A percentile compares a stretch with the other conserved stretches of the same genome.
Conservation (phyloP, 1,284 basidiomycete genomes). For the Nidula niveotomentosa region DNA sequence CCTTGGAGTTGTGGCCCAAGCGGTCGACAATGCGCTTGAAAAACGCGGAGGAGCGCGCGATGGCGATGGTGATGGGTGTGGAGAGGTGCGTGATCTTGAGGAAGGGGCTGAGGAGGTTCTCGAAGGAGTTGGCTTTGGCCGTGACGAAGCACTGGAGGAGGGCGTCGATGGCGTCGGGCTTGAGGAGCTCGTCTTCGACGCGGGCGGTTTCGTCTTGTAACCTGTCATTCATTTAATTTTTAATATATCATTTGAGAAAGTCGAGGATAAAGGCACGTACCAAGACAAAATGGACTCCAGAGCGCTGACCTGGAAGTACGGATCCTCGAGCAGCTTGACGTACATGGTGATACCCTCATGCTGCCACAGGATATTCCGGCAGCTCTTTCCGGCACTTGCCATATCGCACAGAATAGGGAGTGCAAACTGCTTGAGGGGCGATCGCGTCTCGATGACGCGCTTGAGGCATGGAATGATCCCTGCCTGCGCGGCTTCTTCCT, state of each 20-base stretch:
- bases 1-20: slow-evolving; percentile 64
- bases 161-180: slow-evolving; percentile 66
- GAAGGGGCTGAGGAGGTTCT: slow-evolving; percentile 91
- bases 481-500: slow-evolving; percentile 96
- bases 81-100: slow-evolving; percentile 90
- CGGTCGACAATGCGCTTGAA: slow-evolving; percentile 87
- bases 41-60: slow-evolving; percentile 79
- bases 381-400: slow-evolving; percentile 90
- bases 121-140: slow-evolving; percentile 91
- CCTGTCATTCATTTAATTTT: slow-evolving; percentile 38
- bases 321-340: slow-evolving; percentile 83
- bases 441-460: slow-evolving; percentile 82
- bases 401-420: slow-evolving; percentile 96
- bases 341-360: slow-evolving; percentile 85
- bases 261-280: slow-evolving; percentile 39
- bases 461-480: slow-evolving; percentile 93
- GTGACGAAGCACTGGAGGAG: slow-evolving; percentile 85
- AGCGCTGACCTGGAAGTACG: slow-evolving; percentile 95
- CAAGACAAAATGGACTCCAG: slow-evolving; percentile 91
- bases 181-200: slow-evolving; percentile 87
- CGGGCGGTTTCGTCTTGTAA: slow-evolving; percentile 93
- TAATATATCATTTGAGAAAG: too few species aligned
- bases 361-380: slow-evolving; percentile 86
- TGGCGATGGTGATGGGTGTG: slow-evolving; percentile 67
- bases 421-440: slow-evolving; percentile 95